phyloP scores from a whole-genome alignment of 75 land plant species.

The Cryptomeria japonica region DNA sequence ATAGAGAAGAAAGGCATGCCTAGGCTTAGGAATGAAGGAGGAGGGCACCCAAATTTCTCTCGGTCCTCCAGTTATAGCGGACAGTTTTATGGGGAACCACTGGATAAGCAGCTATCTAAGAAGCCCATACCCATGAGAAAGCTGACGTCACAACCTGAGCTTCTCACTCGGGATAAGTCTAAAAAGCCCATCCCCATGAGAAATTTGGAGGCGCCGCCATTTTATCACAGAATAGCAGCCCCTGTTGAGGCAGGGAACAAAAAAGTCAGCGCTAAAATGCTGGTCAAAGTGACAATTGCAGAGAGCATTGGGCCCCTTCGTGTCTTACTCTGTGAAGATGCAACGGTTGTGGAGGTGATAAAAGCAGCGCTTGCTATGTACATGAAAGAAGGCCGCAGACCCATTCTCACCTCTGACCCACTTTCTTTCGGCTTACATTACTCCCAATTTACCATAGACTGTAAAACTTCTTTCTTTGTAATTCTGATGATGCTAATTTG shows the following conservation, averaged over 20 bases:
- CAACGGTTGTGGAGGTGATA: conserved; percentile 4
- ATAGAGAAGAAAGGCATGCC: background rate
- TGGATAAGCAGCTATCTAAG: background rate
- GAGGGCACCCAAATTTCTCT: background rate
- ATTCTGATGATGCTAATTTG: background rate
- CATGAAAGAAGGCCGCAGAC: conserved; percentile 1
- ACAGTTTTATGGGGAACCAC: background rate
- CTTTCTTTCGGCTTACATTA: background rate
- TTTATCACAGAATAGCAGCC: background rate
- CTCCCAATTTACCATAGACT: conserved; percentile 8
- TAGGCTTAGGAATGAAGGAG: background rate
- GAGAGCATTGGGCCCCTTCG: conserved; percentile 7
- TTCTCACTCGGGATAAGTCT: background rate
- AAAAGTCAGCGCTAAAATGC: background rate
- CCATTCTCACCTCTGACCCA: background rate
- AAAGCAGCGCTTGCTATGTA: background rate
- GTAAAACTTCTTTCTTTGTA: background rate
- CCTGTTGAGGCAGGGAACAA: background rate
- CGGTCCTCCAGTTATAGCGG: background rate
- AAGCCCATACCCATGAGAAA: background rate
- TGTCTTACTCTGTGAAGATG: background rate
- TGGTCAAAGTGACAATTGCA: background rate
- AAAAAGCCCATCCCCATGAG: too few species aligned
- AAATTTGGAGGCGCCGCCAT: background rate
- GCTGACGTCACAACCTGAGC: background rate